Evolutionary conservation across 768 basidiomycete species (phyloP).

Genomic region (Suillus subalutaceus): DNA sequence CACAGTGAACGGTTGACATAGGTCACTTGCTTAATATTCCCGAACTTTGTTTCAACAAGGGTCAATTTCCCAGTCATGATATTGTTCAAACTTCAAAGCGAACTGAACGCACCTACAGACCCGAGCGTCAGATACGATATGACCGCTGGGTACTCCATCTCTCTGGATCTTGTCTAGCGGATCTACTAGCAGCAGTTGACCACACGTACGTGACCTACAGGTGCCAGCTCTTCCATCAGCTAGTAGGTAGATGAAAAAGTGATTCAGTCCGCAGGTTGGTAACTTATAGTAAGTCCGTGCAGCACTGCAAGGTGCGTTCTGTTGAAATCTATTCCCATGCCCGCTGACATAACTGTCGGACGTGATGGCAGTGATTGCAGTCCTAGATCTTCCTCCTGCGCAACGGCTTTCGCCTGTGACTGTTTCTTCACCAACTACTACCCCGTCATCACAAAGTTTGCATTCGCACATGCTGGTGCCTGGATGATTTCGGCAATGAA

Average conservation of each 20-base stretch:
- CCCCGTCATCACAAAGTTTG: background rate
- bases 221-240: background rate
- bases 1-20: background rate
- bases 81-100: background rate
- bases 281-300: background rate
- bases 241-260: background rate
- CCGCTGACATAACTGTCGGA: background rate
- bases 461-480: background rate
- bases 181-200: background rate
- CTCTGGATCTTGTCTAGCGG: background rate
- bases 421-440: background rate
- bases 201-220: background rate
- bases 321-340: background rate
- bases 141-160: background rate
- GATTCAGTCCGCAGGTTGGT: background rate
- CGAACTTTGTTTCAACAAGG: background rate
- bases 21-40: too few relatives aligned
- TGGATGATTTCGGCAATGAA: background rate
- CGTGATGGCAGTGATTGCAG: background rate
- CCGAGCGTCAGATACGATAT: background rate
- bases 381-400: background rate
- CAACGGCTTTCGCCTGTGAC: background rate
- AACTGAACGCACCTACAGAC: background rate
- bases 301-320: background rate
- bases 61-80: background rate